phyloP scores from a whole-genome alignment of 768 basidiomycete species.

The Xerocomellus intermedius region DNA sequence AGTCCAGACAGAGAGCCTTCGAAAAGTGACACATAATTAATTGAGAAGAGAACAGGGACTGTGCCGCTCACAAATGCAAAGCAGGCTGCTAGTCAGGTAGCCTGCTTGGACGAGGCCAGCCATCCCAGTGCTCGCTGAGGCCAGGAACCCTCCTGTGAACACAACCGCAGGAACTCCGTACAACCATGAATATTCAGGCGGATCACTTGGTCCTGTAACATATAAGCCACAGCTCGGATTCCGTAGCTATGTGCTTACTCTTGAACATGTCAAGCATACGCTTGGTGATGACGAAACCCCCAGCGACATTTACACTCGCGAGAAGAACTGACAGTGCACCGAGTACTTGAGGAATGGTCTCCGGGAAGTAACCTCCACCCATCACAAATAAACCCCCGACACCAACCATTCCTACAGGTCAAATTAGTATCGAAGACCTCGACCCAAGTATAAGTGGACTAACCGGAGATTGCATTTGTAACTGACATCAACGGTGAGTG shows the following conservation, averaged over 20 bases:
- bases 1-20: slow-evolving; percentile 78
- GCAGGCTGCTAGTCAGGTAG: slow-evolving; percentile 79
- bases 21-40: not conserved
- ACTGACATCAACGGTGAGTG: slow-evolving; percentile 92
- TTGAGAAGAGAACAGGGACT: not conserved
- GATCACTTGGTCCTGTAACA: slow-evolving; percentile 67
- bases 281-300: slow-evolving; percentile 87
- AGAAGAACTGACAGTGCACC: slow-evolving; percentile 84
- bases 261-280: slow-evolving; percentile 95
- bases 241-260: slow-evolving; percentile 42
- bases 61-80: slow-evolving; percentile 66
- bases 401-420: slow-evolving; percentile 63
- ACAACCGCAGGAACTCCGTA: slow-evolving; percentile 78
- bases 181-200: slow-evolving; percentile 84
- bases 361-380: slow-evolving; percentile 84
- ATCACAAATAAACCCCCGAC: slow-evolving; percentile 87
- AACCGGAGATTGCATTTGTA: slow-evolving; percentile 84
- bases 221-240: slow-evolving; percentile 1
- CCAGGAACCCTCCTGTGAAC: slow-evolving; percentile 80
- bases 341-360: slow-evolving; percentile 74
- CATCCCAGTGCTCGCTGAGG: slow-evolving; percentile 82
- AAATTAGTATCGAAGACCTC: not conserved
- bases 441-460: slow-evolving; percentile 23
- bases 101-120: slow-evolving; percentile 86
- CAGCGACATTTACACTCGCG: slow-evolving; percentile 84